Evolutionary conservation across 1,284 basidiomycete species (phyloP).

Genomic region (Rhodotorula mucilaginosa): DNA sequence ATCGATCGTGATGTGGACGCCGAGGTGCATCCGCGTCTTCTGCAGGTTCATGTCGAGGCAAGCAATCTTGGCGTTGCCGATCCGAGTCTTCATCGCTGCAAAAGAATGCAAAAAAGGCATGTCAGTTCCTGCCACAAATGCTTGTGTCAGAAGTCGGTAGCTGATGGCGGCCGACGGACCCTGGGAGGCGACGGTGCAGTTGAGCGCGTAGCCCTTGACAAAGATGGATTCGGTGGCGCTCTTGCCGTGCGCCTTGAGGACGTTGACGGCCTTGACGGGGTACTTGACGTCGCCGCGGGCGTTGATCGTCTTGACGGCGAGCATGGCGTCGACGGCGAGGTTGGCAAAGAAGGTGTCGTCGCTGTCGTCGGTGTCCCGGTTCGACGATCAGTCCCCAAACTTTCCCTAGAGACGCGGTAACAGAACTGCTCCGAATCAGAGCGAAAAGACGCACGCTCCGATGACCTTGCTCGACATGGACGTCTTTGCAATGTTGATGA

Average conservation of each 20-base stretch:
- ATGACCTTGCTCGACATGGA: slow-evolving; percentile 99
- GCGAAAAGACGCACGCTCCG: slow-evolving; percentile 66
- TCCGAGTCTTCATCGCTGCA: slow-evolving; percentile 93
- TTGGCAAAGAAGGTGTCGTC: slow-evolving; percentile 98
- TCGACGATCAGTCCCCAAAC: slow-evolving; percentile 5
- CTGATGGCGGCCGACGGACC: slow-evolving; percentile 54
- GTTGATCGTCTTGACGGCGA: slow-evolving; percentile 94
- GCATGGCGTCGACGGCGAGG: slow-evolving; percentile 98
- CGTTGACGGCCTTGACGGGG: slow-evolving; percentile 98
- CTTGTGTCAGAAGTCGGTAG: no score
- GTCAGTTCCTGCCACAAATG: not conserved
- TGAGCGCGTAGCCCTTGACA: slow-evolving; percentile 95
- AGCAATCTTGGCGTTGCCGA: slow-evolving; percentile 92
- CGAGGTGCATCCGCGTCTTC: slow-evolving; percentile 97
- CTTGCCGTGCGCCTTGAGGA: slow-evolving; percentile 97
- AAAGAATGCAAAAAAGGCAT: not conserved
- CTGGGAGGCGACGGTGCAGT: slow-evolving; percentile 98
- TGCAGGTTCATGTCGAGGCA: slow-evolving; percentile 98
- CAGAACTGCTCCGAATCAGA: not conserved
- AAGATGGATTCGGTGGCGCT: slow-evolving; percentile 93
- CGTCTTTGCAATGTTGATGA: slow-evolving; percentile 97
- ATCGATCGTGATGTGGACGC: slow-evolving; percentile 95
- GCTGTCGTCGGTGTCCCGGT: slow-evolving; percentile 52
- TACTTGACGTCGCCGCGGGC: slow-evolving; percentile 95
- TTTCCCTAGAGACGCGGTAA: not conserved